phyloP scores from a whole-genome alignment of 192 early-diverging fungal genomes.

The Coemansia sp. region DNA sequence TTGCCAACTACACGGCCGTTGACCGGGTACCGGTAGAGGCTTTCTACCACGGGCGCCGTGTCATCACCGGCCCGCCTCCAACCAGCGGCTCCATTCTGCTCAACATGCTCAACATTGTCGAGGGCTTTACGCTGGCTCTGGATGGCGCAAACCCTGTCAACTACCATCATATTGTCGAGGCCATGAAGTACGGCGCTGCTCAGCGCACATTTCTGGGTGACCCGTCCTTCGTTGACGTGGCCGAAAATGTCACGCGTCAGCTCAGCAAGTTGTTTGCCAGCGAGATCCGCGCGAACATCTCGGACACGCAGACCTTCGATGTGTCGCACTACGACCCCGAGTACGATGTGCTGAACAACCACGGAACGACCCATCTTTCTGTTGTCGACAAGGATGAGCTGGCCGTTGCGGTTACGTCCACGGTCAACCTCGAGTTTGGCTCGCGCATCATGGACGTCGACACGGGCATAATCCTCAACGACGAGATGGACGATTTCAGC shows the following conservation, averaged over 20 bases:
- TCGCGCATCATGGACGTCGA: conserved; percentile 76
- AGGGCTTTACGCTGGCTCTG: conserved; percentile 64
- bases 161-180: conserved; percentile 79
- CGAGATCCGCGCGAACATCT: conserved; percentile 63
- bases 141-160: conserved; percentile 59
- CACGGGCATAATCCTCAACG: conserved; percentile 88
- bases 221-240: conserved; percentile 55
- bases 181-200: conserved; percentile 83
- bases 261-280: conserved; percentile 64
- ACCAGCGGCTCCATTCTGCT: conserved; percentile 80
- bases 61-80: conserved; percentile 66
- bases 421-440: conserved; percentile 87
- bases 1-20: conserved; percentile 59
- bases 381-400: conserved; percentile 64
- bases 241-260: conserved; percentile 52
- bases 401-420: conserved; percentile 84
- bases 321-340: conserved; percentile 72
- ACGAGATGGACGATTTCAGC: conserved; percentile 95
- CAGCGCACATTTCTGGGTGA: conserved; percentile 78
- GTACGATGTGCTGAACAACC: conserved; percentile 70
- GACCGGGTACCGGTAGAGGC: conserved; percentile 56
- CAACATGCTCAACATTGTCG: conserved; percentile 80
- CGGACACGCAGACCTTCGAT: conserved; percentile 62
- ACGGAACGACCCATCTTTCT: conserved; percentile 91
- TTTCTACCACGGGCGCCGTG: conserved; percentile 72